Evolutionary conservation across 495 filamentous ascomycete species (phyloP), one percentile per base, ranked within the genome.

Genomic region (Tuber umbilicatum): DNA sequence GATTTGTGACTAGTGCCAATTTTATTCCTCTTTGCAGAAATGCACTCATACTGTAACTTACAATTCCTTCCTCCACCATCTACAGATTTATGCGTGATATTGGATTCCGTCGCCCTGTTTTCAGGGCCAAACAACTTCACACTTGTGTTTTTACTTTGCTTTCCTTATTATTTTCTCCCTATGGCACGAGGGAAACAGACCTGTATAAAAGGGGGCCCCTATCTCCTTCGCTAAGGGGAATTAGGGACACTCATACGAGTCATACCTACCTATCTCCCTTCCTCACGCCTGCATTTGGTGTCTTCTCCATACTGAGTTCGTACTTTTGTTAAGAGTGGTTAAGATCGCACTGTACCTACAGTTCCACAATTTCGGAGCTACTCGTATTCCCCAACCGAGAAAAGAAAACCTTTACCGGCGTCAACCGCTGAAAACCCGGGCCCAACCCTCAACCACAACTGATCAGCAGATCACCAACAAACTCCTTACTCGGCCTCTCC

Each of bases 381-480:
- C 50, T 60, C 23, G 47, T 31, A 3, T 31, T 35, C 16, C 7
- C 16, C 55, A 16, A n/a, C 27, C 55, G 35, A 5, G 27, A 35
- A 17, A 9, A 12, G 31, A 64, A 64, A 35, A 35, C 12, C 10
- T 14, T 64, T 64, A 35, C 55, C 27, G 10, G 7, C 14, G 55
- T 17, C 55, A 64, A 19, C 55, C 27, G 55, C 27, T 31, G 10
- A 55, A 55, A 27, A 27, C n/a, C 50, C 5, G 19, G 45, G 6
- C 45, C 19, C 17, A 5, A 47, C 45, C 45, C 45, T 47, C 19
- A 47, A 60, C 3, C 27, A 64, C 27, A 64, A 17, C 3, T 64
- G 55, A 64, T 64, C 55, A 64, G 14, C 55, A 64, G 55, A 64
- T 64, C 55, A 64, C 55, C 55, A 64, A 55, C 47, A 9, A 35